A percentile compares a stretch with the other conserved stretches of the same genome.
These are phyloP conservation scores for Simplicillium aogashimaense DNA, from an alignment of 2,329 filamentous ascomycete genomes.

Conservation along the genomic window DNA sequence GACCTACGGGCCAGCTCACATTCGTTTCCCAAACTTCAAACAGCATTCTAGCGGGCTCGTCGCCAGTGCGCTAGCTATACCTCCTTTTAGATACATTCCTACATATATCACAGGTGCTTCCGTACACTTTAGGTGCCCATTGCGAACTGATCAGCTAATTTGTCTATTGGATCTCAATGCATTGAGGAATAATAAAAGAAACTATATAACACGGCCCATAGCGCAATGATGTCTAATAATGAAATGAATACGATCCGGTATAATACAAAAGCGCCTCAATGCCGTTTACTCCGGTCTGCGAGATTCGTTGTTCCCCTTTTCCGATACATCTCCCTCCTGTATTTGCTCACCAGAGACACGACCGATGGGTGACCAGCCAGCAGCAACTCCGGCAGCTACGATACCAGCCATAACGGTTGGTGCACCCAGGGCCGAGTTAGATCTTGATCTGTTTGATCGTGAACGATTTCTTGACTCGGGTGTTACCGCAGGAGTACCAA, in stretches of 20 bases:
- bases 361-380: slow-evolving; percentile 66
- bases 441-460: slow-evolving; percentile 54
- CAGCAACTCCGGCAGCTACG: slow-evolving; percentile 65
- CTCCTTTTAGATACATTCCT: no score
- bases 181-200: no score
- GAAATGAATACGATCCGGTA: no score
- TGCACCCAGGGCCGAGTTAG: slow-evolving; percentile 63
- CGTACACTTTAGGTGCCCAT: no score
- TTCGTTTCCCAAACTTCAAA: slow-evolving; percentile 49
- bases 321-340: background rate
- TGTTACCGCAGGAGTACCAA: slow-evolving; percentile 34
- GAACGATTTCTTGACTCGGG: slow-evolving; percentile 56
- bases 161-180: slow-evolving; percentile 1
- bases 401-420: slow-evolving; percentile 78
- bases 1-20: slow-evolving; percentile 39
- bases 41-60: no score
- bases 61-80: no score
- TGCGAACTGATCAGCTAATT: slow-evolving; percentile 4
- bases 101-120: no score
- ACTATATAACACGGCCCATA: no score
- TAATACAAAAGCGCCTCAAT: no score
- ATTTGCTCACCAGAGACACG: slow-evolving; percentile 19
- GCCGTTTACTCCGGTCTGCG: background rate
- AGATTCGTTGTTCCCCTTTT: no score
- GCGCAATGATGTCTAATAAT: no score